Conservation (phyloP, 306 rosid genomes). For the Cucumis melo region DNA sequence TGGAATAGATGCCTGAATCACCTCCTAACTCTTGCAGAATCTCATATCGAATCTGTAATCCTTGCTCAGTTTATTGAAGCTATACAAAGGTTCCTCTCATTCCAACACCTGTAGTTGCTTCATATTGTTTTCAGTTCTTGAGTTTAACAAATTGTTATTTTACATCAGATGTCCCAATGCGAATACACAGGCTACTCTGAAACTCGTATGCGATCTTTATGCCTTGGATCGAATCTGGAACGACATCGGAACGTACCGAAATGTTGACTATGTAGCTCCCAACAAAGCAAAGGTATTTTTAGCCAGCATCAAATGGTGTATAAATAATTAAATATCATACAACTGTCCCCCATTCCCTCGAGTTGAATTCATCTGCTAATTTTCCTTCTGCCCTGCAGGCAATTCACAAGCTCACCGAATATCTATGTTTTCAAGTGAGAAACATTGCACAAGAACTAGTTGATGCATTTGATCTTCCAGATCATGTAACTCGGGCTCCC, state of each 20-base stretch:
- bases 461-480: constrained; percentile 82
- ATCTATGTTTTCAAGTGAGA: constrained; percentile 84
- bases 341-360: background rate
- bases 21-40: constrained; percentile 88
- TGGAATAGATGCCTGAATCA: constrained; percentile 98
- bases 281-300: constrained; percentile 85
- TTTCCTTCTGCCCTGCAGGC: constrained; percentile 31
- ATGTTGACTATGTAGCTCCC: constrained; percentile 92
- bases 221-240: constrained; percentile 94
- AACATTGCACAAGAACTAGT: constrained; percentile 74
- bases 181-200: constrained; percentile 69
- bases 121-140: constrained; percentile 4
- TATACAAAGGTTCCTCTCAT: constrained; percentile 49
- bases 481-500: constrained; percentile 71
- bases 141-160: constrained; percentile 13
- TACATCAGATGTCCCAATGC: constrained; percentile 58
- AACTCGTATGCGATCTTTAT: constrained; percentile 84
- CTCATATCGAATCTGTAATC: constrained; percentile 83
- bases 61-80: constrained; percentile 85
- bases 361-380: background rate
- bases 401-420: constrained; percentile 70
- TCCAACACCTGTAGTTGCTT: constrained; percentile 1
- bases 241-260: constrained; percentile 96
- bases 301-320: background rate
- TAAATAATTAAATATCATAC: background rate